These are phyloP conservation scores for Cicer arietinum DNA, from an alignment of 306 rosid species.

Conservation along the genomic window DNA sequence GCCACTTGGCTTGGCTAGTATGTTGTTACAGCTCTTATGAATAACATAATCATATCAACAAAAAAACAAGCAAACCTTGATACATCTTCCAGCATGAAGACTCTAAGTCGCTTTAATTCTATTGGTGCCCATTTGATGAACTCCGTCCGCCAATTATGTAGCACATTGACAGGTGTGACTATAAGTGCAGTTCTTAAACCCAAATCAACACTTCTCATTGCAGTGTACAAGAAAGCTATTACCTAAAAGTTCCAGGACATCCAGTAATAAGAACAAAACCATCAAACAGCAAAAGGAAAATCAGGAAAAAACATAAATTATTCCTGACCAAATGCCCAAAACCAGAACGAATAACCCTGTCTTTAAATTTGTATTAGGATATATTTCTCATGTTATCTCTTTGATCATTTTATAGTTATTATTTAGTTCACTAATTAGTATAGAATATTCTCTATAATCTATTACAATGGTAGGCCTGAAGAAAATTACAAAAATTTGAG, in stretches of 20 bases:
- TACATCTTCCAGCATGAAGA: conserved; percentile 95
- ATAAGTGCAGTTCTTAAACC: conserved; percentile 90
- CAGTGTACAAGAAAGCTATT: conserved; percentile 91
- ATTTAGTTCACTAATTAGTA: conserved; percentile 5
- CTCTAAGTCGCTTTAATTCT: conserved; percentile 76
- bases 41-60: conserved; percentile 26
- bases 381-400: neutral
- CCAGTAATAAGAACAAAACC: conserved; percentile 39
- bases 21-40: conserved; percentile 14
- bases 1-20: conserved; percentile 28
- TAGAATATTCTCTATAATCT: neutral
- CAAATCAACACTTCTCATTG: conserved; percentile 86
- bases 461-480: conserved; percentile 5
- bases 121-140: conserved; percentile 92
- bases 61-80: conserved; percentile 63
- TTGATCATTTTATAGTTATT: neutral
- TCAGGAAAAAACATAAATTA: neutral
- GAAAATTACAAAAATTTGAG: neutral
- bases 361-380: conserved; percentile 18
- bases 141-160: conserved; percentile 97
- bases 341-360: neutral
- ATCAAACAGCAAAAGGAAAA: conserved; percentile 38
- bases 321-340: conserved; percentile 14
- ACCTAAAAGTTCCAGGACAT: conserved; percentile 63
- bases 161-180: conserved; percentile 94